These are phyloP conservation scores for Aspergillus melleus DNA, from an alignment of 2,329 filamentous ascomycete species.

Conservation along the genomic window DNA sequence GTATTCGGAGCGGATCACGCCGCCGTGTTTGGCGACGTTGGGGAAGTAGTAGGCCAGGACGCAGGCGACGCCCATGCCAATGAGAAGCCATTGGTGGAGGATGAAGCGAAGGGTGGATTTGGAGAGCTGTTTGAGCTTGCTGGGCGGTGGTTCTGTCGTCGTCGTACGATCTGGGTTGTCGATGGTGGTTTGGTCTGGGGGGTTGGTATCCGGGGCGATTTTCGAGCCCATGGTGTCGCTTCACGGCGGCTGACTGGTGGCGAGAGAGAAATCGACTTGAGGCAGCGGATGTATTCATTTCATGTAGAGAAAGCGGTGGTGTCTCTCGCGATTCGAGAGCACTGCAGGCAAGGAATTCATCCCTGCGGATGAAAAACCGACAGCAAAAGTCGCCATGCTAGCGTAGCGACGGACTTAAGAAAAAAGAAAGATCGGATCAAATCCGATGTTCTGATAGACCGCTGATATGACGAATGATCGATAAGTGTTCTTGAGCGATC, in stretches of 20 bases:
- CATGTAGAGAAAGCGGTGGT: not conserved
- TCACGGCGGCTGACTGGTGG: not conserved
- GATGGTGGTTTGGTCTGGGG: not conserved
- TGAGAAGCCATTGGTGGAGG: conserved; percentile 63
- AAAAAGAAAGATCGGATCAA: conserved; percentile 2
- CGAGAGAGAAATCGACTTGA: not conserved
- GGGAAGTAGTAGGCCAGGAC: conserved; percentile 57
- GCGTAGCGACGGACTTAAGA: not conserved
- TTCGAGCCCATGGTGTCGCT: not conserved
- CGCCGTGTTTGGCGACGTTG: conserved; percentile 49
- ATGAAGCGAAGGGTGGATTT: conserved; percentile 29
- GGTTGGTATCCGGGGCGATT: not conserved
- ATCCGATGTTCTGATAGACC: conserved; percentile 11
- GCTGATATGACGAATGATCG: not conserved
- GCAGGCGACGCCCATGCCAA: conserved; percentile 58
- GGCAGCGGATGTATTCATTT: not conserved
- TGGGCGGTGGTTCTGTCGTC: not conserved
- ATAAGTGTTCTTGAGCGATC: not conserved
- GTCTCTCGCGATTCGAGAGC: not conserved
- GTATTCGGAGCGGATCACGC: conserved; percentile 40
- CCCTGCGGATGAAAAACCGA: not conserved
- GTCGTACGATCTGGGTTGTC: not conserved
- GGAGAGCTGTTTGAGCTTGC: conserved; percentile 11
- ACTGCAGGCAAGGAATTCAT: not conserved
- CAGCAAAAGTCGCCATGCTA: not conserved